Conservation (phyloP, 2,329 filamentous ascomycete species). For the Pestalotiopsis fici region DNA sequence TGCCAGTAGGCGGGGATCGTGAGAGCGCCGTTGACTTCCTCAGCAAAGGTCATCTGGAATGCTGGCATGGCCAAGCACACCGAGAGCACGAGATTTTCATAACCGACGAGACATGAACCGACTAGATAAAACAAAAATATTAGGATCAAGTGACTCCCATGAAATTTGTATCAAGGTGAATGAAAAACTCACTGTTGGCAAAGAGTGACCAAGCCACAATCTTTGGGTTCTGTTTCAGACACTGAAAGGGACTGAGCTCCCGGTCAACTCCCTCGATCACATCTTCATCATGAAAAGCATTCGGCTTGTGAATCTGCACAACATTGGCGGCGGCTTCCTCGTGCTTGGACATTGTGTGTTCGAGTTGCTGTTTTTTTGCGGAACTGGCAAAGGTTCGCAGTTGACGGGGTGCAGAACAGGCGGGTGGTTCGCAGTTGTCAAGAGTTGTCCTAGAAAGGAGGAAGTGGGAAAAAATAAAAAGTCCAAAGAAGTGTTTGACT, state of each 20-base stretch:
- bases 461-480: background rate
- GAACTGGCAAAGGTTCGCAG: background rate
- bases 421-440: background rate
- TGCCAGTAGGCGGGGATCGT: conserved; percentile 24
- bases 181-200: conserved; percentile 3
- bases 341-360: background rate
- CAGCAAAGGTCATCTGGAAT: conserved; percentile 11
- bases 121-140: background rate
- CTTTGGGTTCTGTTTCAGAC: conserved; percentile 6
- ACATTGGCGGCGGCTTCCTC: background rate
- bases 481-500: background rate
- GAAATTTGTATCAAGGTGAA: background rate
- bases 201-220: conserved; percentile 7
- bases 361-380: background rate
- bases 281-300: conserved; percentile 3
- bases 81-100: conserved; percentile 9
- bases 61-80: conserved; percentile 10
- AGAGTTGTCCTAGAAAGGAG: background rate
- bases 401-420: background rate
- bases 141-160: background rate
- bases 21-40: conserved; percentile 5
- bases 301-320: background rate
- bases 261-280: conserved; percentile 5
- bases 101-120: conserved; percentile 9
- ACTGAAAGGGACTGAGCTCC: conserved; percentile 6